phyloP scores from a whole-genome alignment of 495 filamentous ascomycete species.

The Daldinia childiae region DNA sequence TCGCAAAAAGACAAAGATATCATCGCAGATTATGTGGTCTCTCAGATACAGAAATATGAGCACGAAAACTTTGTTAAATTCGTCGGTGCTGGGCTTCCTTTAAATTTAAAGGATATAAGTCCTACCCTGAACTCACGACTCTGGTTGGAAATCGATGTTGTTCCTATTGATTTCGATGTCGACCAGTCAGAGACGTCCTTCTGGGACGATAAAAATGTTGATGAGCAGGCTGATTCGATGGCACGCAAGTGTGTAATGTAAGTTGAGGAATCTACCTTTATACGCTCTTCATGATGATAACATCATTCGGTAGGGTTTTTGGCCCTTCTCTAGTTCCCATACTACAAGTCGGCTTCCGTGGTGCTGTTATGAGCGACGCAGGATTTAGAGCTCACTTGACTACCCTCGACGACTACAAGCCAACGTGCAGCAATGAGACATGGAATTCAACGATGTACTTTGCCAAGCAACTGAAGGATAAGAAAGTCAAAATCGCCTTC shows the following conservation, averaged over 20 bases:
- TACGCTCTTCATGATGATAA: constrained; percentile 10
- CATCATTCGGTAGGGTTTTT: constrained; percentile 65
- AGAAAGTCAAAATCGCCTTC: constrained; percentile 79
- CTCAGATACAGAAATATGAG: constrained; percentile 64
- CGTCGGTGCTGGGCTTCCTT: constrained; percentile 69
- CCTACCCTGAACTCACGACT: constrained; percentile 75
- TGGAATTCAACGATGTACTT: constrained; percentile 77
- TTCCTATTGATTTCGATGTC: constrained; percentile 69
- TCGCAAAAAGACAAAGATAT: constrained; percentile 52
- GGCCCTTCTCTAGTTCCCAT: constrained; percentile 77
- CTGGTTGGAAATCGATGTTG: constrained; percentile 81
- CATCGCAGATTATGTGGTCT: constrained; percentile 65
- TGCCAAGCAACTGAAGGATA: constrained; percentile 69
- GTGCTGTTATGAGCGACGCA: constrained; percentile 79
- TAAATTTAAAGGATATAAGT: constrained; percentile 58
- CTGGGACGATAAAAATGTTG: constrained; percentile 68
- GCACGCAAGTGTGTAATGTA: constrained; percentile 72
- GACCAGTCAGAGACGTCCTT: constrained; percentile 56
- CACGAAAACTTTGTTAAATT: constrained; percentile 73
- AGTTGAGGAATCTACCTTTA: background rate
- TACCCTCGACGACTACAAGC: constrained; percentile 69
- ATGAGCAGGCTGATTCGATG: constrained; percentile 89
- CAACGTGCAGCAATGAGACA: constrained; percentile 67
- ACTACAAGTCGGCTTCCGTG: constrained; percentile 77
- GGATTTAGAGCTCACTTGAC: constrained; percentile 69